Conservation (phyloP, 768 basidiomycete species). For the Clavaria fumosa region DNA sequence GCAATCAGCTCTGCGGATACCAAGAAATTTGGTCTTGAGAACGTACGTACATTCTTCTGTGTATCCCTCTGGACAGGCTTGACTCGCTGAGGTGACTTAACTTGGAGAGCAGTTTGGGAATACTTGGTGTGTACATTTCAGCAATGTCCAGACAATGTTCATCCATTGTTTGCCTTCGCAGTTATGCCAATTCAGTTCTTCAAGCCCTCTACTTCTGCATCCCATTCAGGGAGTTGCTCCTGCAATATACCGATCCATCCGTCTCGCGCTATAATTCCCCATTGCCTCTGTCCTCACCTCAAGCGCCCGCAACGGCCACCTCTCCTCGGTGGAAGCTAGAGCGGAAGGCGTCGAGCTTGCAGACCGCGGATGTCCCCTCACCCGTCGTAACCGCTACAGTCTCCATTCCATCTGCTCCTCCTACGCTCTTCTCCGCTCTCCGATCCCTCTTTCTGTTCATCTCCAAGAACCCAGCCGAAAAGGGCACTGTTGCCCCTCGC, state of each 20-base stretch:
- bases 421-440: conserved; percentile 81
- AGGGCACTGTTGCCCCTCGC: conserved; percentile 78
- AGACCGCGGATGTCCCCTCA: conserved; percentile 5
- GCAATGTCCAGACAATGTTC: conserved; percentile 2
- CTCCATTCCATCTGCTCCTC: conserved; percentile 42
- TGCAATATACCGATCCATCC: conserved; percentile 47
- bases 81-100: too few relatives aligned
- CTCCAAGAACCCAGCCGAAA: conserved; percentile 58
- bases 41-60: conserved; percentile 62
- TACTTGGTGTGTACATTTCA: conserved; percentile 54
- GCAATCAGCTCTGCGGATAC: conserved; percentile 44
- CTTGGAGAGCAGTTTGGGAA: conserved; percentile 79
- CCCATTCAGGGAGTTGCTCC: conserved; percentile 82
- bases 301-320: conserved; percentile 19
- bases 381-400: conserved; percentile 12
- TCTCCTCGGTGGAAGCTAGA: conserved; percentile 41
- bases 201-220: conserved; percentile 93
- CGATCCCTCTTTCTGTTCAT: conserved; percentile 83
- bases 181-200: conserved; percentile 97
- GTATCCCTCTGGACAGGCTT: too few relatives aligned
- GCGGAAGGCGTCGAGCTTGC: conserved; percentile 27
- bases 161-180: conserved; percentile 19
- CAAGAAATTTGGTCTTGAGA: conserved; percentile 94
- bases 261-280: conserved; percentile 19
- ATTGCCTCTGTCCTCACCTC: conserved; percentile 11